phyloP scores from a whole-genome alignment of 2,329 filamentous ascomycete species.

The Phialophora verrucosa region DNA sequence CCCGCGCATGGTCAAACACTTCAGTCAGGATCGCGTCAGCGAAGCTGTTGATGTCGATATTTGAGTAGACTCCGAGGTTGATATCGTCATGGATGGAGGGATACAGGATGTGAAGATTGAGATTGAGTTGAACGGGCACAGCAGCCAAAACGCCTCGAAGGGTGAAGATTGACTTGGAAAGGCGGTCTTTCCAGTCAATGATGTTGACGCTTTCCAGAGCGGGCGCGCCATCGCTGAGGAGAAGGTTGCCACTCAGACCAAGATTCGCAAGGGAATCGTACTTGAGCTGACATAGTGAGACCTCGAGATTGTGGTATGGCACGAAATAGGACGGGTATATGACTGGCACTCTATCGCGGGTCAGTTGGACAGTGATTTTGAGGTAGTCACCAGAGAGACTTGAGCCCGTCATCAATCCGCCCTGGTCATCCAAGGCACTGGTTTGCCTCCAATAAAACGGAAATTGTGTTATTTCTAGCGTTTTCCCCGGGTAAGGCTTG shows the following conservation, averaged over 20 bases:
- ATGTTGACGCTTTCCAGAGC: constrained; percentile 30
- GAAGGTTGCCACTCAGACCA: constrained; percentile 47
- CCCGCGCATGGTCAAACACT: constrained; percentile 88
- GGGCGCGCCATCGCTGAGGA: constrained; percentile 50
- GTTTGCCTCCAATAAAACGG: constrained; percentile 99
- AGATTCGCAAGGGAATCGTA: constrained; percentile 53
- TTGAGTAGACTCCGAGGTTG: constrained; percentile 71
- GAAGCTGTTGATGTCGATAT: constrained; percentile 82
- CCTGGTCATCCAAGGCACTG: constrained; percentile 85
- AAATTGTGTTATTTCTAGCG: constrained; percentile 95
- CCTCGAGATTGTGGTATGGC: constrained; percentile 73
- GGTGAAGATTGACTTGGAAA: constrained; percentile 78
- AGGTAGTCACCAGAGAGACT: constrained; percentile 96
- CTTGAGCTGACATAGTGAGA: constrained; percentile 80
- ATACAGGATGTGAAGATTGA: constrained; percentile 92
- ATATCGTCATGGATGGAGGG: constrained; percentile 77
- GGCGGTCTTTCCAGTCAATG: constrained; percentile 62
- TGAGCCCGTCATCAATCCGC: constrained; percentile 88
- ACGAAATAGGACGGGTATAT: constrained; percentile 87
- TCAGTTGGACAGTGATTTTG: constrained; percentile 88
- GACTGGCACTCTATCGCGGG: constrained; percentile 83
- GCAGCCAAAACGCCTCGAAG: constrained; percentile 76
- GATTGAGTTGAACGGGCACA: constrained; percentile 78
- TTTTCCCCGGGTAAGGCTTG: constrained; percentile 90
- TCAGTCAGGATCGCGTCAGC: constrained; percentile 81